Evolutionary conservation across 495 filamentous ascomycete species (phyloP), one percentile per base, ranked within the genome.

Genomic region (Aspergillus indologenus): DNA sequence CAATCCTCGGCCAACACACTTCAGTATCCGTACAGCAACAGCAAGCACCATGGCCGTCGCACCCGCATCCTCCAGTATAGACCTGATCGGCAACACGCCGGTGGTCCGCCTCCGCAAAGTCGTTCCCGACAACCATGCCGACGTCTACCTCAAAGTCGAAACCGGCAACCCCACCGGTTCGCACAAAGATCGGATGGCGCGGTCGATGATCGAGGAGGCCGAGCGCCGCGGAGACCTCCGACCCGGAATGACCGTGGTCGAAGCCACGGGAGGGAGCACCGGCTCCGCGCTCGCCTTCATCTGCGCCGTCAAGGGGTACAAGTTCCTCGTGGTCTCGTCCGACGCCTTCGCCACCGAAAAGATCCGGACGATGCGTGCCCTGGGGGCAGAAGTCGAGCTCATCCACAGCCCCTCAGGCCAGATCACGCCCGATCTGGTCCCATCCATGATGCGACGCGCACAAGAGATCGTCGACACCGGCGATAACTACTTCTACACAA

Each of bases 121-220:
- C n/a, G 50, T 49, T 21, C 59, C 62, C 3, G 14, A 47, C 8
- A 24, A 34, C 7, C 26, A 40, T 12, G 58, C 59, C n/a, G 20
- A 20, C 12, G 45, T 65, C 22, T 65, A 56, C 40, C 12, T 65
- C 2, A 65, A 65, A 20, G 46, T 65, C 12, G 63, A 65, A 44
- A 23, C 20, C 34, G 20, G 57, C 0, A 65, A 61, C 46, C 63
- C 63, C 12, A 65, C 63, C 1, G 63, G 63, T 5, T 61, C 59
- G 7, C 57, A 61, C 22, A 65, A 62, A 47, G 63, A 65, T 22
- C 56, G 59, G 0, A 65, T 65, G 63, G 63, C 63, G 1, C 40
- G n/a, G 19, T 56, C 62, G 12, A 53, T 61, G 7, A 65, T 65
- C 47, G 58, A 61, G 17, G 58, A 61, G 49, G 62, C 62, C 14